These are phyloP conservation scores for Phanerochaete carnosa DNA, from an alignment of 768 basidiomycete species.

Conservation along the genomic window DNA sequence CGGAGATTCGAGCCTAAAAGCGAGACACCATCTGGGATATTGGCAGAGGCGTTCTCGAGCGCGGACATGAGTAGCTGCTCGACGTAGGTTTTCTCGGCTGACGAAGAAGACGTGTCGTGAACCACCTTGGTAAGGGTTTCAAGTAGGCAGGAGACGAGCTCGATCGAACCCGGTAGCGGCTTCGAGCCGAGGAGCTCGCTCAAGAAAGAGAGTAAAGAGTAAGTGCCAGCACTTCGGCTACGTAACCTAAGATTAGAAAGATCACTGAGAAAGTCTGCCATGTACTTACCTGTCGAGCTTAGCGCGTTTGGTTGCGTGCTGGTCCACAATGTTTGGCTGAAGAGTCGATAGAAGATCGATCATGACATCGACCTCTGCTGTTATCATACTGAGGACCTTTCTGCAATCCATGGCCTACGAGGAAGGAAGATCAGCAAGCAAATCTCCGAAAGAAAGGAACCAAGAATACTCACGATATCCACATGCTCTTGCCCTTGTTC, in stretches of 20 bases:
- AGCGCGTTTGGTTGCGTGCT: slow-evolving; percentile 61
- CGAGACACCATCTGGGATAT: slow-evolving; percentile 31
- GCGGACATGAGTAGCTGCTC: slow-evolving; percentile 85
- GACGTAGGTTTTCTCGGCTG: slow-evolving; percentile 70
- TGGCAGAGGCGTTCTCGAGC: slow-evolving; percentile 60
- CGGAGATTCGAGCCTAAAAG: slow-evolving; percentile 53
- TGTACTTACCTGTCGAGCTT: slow-evolving; percentile 52
- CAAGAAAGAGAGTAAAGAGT: slow-evolving; percentile 53
- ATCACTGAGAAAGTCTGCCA: not conserved
- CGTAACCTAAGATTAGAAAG: not conserved
- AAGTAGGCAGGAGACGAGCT: slow-evolving; percentile 68
- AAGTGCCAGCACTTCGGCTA: slow-evolving; percentile 22
- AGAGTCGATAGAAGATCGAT: slow-evolving; percentile 47
- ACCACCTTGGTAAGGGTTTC: slow-evolving; percentile 68
- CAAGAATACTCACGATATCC: slow-evolving; percentile 41
- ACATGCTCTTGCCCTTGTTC: slow-evolving; percentile 44
- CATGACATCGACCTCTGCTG: slow-evolving; percentile 52
- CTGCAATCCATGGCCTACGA: slow-evolving; percentile 29
- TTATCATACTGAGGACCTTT: slow-evolving; percentile 43
- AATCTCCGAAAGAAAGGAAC: not conserved
- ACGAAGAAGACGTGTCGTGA: slow-evolving; percentile 48
- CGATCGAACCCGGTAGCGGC: slow-evolving; percentile 62
- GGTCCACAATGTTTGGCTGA: slow-evolving; percentile 41
- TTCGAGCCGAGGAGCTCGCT: slow-evolving; percentile 70
- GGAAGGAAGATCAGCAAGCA: not conserved